Evolutionary conservation across 805 yeast species (phyloP).

Genomic region (Wickerhamomyces ciferrii): DNA sequence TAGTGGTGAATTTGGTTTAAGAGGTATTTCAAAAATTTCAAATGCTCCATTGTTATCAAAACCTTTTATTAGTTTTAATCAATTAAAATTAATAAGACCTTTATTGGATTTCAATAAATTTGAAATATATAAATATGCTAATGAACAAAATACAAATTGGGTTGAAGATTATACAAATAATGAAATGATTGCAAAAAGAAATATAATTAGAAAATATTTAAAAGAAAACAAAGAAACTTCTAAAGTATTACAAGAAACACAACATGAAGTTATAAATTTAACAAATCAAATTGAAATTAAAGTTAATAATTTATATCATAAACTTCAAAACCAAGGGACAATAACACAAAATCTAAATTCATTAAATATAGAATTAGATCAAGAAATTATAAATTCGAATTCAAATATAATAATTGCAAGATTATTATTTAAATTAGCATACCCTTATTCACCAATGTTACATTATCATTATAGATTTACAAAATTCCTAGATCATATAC

Average conservation of each 20-base stretch:
- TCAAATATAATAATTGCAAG: constrained; percentile 19
- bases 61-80: constrained; percentile 5
- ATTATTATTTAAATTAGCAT: constrained; percentile 21
- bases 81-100: constrained; percentile 42
- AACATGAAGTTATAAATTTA: constrained; percentile 12
- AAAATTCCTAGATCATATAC: constrained; percentile 8
- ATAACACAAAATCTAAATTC: neutral
- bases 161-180: constrained; percentile 66
- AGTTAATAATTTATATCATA: constrained; percentile 5
- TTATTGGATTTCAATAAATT: constrained; percentile 40
- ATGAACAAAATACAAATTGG: constrained; percentile 41
- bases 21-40: constrained; percentile 38
- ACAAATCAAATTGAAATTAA: constrained; percentile 13
- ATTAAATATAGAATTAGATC: constrained; percentile 15
- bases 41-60: constrained; percentile 10
- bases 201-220: constrained; percentile 39
- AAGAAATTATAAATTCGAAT: constrained; percentile 7
- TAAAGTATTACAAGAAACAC: constrained; percentile 9
- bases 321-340: constrained; percentile 1
- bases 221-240: constrained; percentile 9
- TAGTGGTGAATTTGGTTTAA: constrained; percentile 51
- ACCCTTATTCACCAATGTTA: constrained; percentile 22
- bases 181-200: constrained; percentile 48
- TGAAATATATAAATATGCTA: constrained; percentile 42
- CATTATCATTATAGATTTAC: constrained; percentile 19